phyloP scores from a whole-genome alignment of 805 yeast species.

The Candida loeiensis region DNA sequence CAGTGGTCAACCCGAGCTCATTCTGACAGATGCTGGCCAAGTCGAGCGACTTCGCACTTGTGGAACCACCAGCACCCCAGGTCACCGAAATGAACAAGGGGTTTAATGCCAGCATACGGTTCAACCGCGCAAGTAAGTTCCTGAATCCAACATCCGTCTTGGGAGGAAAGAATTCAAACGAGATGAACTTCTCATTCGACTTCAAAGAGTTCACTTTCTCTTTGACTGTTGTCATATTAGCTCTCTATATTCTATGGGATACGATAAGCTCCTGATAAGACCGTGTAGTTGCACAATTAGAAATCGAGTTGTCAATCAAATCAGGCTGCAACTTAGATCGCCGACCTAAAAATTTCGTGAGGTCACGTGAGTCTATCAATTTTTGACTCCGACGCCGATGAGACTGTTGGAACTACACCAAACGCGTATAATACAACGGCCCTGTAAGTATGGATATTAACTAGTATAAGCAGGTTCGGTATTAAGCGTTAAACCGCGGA shows the following conservation, averaged over 20 bases:
- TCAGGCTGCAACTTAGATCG: slow-evolving; percentile 3
- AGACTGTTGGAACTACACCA: too few relatives aligned
- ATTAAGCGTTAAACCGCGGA: too few relatives aligned
- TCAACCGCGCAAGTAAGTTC: slow-evolving; percentile 80
- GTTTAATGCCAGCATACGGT: slow-evolving; percentile 82
- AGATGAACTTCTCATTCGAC: slow-evolving; percentile 61
- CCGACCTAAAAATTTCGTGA: slow-evolving; percentile 8
- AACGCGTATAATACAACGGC: background rate
- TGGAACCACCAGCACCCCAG: slow-evolving; percentile 99
- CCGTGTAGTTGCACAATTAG: background rate
- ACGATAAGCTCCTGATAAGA: too few relatives aligned
- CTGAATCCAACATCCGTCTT: slow-evolving; percentile 86
- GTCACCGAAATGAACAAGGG: slow-evolving; percentile 91
- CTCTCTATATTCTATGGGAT: too few relatives aligned
- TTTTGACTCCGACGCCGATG: slow-evolving; percentile 2
- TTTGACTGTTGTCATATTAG: slow-evolving; percentile 28
- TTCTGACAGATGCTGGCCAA: slow-evolving; percentile 74
- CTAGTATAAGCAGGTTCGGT: too few relatives aligned
- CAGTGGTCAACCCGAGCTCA: slow-evolving; percentile 80
- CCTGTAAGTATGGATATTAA: too few relatives aligned
- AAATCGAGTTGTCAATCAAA: background rate
- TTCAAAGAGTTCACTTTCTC: slow-evolving; percentile 50
- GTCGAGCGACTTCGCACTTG: slow-evolving; percentile 80
- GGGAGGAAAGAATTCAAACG: slow-evolving; percentile 97
- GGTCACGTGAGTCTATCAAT: slow-evolving; percentile 7